Evolutionary conservation across 2,329 filamentous ascomycete genomes (phyloP), one percentile per base, ranked within the genome.

Genomic region (Talaromyces funiculosus): DNA sequence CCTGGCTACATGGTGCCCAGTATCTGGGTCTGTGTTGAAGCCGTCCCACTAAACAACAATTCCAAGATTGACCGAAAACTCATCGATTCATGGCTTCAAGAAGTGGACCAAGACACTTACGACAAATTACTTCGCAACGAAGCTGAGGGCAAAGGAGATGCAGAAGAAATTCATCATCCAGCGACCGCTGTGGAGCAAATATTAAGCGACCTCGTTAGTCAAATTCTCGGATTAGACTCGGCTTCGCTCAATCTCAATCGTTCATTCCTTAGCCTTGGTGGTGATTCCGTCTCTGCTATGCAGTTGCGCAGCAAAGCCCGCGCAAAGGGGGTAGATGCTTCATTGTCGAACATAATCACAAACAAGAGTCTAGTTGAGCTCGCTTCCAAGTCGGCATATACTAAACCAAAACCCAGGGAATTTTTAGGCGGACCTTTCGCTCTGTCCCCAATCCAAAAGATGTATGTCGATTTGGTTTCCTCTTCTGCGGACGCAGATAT

Each of bases 1-100:
- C 72, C 74, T 4, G 64, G 67, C 7, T 76, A 76, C 64, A 76
- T 76, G 65, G 68, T 76, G 12, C 75, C 75, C 2, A 66, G 69
- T 1, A 64, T 72, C 53, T 75, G 72, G 61, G 67, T 77, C 55
- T 73, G 72, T 0, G 65, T 77, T 18, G 68, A 67, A 3, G 67
- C 62, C 26, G 72, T 77, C 67, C 74, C 73, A 7, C 70, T 72
- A 68, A 72, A 71, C 3, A 72, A 71, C 8, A 74, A 73, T 18
- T 73, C 72, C 2, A 76, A 76, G 61, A 65, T 73, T 3, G 71
- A 76, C 57, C 68, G 74, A 42, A 62, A 63, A 38, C 55, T 57
- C 22, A 61, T 75, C 12, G 66, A 71, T 37, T 65, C 68, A 37
- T 67, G 74, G 7, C 69, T 62, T 26, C 61, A 66, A 38, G 54